phyloP scores from a whole-genome alignment of 179 eudicot species.

The Sideroxylon spinosum region DNA sequence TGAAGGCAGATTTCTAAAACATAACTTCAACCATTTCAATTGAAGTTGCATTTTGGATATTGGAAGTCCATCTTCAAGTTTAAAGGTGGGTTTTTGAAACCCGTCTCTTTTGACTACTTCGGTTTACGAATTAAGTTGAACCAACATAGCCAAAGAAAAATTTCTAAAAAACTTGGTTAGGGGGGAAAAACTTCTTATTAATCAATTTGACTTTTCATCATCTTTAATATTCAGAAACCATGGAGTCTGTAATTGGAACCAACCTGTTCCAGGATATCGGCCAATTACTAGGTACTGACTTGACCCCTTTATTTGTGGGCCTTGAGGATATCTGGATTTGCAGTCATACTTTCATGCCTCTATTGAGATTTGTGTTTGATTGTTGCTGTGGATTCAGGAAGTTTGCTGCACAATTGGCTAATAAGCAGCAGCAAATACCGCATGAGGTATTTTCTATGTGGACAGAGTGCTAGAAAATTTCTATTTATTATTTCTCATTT shows the following conservation, averaged over 20 bases:
- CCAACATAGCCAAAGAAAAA: no score
- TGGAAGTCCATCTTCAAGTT: no score
- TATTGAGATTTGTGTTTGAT: background rate
- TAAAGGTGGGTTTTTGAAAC: no score
- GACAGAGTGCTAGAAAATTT: background rate
- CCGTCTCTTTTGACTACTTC: no score
- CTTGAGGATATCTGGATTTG: background rate
- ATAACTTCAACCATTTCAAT: no score
- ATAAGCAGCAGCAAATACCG: slow-evolving; percentile 31
- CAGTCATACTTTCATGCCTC: no score
- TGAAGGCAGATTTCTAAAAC: no score
- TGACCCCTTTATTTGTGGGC: background rate
- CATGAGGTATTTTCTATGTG: slow-evolving; percentile 14
- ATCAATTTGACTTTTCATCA: slow-evolving; percentile 6
- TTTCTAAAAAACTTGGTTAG: no score
- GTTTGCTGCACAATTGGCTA: slow-evolving; percentile 56
- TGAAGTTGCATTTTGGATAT: no score
- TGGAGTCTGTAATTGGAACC: slow-evolving; percentile 36
- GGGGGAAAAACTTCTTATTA: background rate
- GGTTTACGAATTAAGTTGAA: no score
- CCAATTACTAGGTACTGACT: slow-evolving; percentile 62
- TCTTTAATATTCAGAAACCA: slow-evolving; percentile 35
- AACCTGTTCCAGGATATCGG: slow-evolving; percentile 40
- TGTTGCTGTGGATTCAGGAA: slow-evolving; percentile 37
- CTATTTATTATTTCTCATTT: no score